A percentile compares a stretch with the other conserved stretches of the same genome.
Conservation (phyloP, 768 basidiomycete species). For the Suillus lakei region DNA sequence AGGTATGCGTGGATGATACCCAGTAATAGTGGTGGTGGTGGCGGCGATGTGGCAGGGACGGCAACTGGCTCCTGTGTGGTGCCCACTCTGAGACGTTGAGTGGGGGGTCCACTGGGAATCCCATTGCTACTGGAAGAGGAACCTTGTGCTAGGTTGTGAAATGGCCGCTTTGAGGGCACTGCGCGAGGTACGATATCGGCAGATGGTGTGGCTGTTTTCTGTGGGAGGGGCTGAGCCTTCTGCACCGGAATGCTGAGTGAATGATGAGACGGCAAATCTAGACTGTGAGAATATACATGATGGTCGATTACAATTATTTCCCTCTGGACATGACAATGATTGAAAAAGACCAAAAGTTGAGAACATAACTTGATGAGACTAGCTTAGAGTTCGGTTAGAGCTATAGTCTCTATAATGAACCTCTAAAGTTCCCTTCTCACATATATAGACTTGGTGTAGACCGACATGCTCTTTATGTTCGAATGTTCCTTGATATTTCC, state of each 20-base stretch:
- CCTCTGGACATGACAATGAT: conserved; percentile 62
- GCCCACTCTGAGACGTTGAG: conserved; percentile 66
- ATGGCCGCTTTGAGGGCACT: conserved; percentile 58
- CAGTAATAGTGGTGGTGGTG: conserved; percentile 5
- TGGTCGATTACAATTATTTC: conserved; percentile 48
- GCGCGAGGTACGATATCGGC: conserved; percentile 20
- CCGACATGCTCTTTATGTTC: not conserved
- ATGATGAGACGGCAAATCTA: conserved; percentile 40
- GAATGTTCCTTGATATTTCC: not conserved
- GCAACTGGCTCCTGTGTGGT: conserved; percentile 47
- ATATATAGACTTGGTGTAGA: not conserved
- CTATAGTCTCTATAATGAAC: too few species aligned
- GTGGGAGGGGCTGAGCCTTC: conserved; percentile 18
- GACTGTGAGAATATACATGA: conserved; percentile 70
- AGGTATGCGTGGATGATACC: conserved; percentile 6
- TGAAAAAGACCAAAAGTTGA: conserved; percentile 62
- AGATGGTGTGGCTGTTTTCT: conserved; percentile 20
- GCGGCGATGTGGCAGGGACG: conserved; percentile 42
- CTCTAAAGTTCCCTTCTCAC: too few species aligned
- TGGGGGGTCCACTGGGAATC: conserved; percentile 52
- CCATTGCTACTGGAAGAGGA: conserved; percentile 26
- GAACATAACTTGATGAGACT: too few species aligned
- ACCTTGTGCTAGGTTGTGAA: conserved; percentile 31
- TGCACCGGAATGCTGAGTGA: conserved; percentile 45
- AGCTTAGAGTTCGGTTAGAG: too few species aligned